Evolutionary conservation across 2,329 filamentous ascomycete species (phyloP).

Genomic region (Xenoacremonium recifei): DNA sequence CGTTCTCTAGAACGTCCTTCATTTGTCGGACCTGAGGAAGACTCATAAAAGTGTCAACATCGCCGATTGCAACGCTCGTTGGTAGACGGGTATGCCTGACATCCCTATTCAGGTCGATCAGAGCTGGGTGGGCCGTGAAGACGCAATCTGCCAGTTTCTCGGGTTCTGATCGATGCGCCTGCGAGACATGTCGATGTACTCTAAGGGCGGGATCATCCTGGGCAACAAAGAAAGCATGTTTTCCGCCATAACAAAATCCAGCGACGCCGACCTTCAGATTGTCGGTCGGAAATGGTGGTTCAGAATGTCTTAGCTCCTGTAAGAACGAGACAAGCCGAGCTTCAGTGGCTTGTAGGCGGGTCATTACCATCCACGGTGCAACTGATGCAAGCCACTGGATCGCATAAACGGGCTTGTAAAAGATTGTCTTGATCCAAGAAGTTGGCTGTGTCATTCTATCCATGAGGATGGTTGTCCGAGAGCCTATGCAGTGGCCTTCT

Average conservation of each 20-base stretch:
- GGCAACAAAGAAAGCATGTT: conserved; percentile 45
- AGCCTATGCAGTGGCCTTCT: background rate
- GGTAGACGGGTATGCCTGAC: background rate
- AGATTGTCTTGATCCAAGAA: conserved; percentile 1
- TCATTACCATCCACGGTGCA: conserved; percentile 3
- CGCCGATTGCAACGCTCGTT: background rate
- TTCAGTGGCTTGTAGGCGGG: conserved; percentile 4
- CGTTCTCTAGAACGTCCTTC: conserved; percentile 1
- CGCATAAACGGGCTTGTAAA: conserved; percentile 5
- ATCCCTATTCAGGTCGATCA: background rate
- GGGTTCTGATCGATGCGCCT: conserved; percentile 12
- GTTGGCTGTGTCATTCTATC: conserved; percentile 4
- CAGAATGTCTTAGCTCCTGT: conserved; percentile 6
- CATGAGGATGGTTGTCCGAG: background rate
- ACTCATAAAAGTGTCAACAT: background rate
- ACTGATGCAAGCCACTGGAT: background rate
- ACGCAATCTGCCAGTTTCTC: background rate
- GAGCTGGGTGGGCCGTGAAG: background rate
- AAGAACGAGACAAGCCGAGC: conserved; percentile 9
- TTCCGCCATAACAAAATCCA: conserved; percentile 64
- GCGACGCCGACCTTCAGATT: conserved; percentile 44
- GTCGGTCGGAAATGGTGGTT: conserved; percentile 4
- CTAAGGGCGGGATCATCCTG: conserved; percentile 25
- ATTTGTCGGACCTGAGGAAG: conserved; percentile 11
- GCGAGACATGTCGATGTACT: conserved; percentile 3